Evolutionary conservation across 2,329 filamentous ascomycete genomes (phyloP).

Genomic region (Camptophora hylomeconis): DNA sequence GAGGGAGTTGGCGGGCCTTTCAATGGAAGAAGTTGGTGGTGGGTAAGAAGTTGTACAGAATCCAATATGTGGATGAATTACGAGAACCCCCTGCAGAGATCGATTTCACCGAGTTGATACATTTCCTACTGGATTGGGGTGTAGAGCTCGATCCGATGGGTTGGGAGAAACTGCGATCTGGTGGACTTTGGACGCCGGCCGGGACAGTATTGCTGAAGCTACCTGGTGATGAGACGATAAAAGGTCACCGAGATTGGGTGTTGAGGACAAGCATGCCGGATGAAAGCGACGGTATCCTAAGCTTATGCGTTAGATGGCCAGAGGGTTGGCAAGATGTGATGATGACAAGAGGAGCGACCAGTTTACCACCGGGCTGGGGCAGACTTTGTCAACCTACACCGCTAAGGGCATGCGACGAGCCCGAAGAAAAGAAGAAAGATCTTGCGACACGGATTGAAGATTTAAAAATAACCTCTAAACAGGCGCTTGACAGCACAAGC

Average conservation of each 20-base stretch:
- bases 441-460: conserved; percentile 15
- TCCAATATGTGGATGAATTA: conserved; percentile 45
- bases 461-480: conserved; percentile 15
- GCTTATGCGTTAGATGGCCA: conserved; percentile 43
- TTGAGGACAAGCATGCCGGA: conserved; percentile 43
- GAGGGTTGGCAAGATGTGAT: conserved; percentile 26
- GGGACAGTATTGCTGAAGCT: conserved; percentile 45
- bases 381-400: conserved; percentile 17
- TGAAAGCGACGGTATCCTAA: conserved; percentile 48
- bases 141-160: conserved; percentile 47
- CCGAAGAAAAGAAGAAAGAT: conserved; percentile 8
- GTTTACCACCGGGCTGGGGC: conserved; percentile 47
- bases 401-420: conserved; percentile 9
- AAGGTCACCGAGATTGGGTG: conserved; percentile 33
- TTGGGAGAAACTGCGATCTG: conserved; percentile 43
- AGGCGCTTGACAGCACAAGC: conserved; percentile 14
- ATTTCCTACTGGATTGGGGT: conserved; percentile 50
- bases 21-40: conserved; percentile 53
- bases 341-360: conserved; percentile 38
- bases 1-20: conserved; percentile 52
- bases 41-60: conserved; percentile 47
- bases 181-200: conserved; percentile 48
- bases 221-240: conserved; percentile 22
- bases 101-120: conserved; percentile 47
- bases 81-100: conserved; percentile 35